Conservation (phyloP, 805 yeast species). For the Ogataea trehalophila region DNA sequence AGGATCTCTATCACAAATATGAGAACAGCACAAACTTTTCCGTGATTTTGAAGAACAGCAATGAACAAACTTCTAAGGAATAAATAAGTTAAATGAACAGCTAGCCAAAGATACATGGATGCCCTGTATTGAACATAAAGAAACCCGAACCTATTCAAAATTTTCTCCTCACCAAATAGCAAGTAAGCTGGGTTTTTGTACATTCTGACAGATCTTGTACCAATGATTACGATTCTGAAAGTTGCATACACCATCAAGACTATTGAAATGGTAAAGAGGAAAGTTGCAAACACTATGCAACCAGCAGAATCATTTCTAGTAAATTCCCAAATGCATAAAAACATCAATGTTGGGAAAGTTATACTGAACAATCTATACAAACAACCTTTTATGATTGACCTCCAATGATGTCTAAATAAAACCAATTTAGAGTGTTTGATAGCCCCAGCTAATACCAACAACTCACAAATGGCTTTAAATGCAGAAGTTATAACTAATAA, state of each 20-base stretch:
- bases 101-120: constrained; percentile 76
- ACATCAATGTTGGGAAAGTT: constrained; percentile 81
- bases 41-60: constrained; percentile 76
- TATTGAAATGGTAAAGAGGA: constrained; percentile 53
- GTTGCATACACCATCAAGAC: constrained; percentile 70
- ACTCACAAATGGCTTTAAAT: constrained; percentile 69
- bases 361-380: constrained; percentile 76
- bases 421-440: constrained; percentile 62
- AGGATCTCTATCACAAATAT: constrained; percentile 71
- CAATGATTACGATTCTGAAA: constrained; percentile 60
- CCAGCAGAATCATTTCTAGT: constrained; percentile 82
- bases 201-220: constrained; percentile 61
- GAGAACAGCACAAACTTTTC: constrained; percentile 76
- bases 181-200: constrained; percentile 91
- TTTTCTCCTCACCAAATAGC: constrained; percentile 75
- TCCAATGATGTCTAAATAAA: constrained; percentile 81
- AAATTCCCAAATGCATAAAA: constrained; percentile 86
- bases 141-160: constrained; percentile 86
- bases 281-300: constrained; percentile 70
- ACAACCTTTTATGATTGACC: constrained; percentile 80
- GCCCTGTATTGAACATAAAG: constrained; percentile 89
- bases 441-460: constrained; percentile 49
- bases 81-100: constrained; percentile 58
- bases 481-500: constrained; percentile 49
- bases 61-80: constrained; percentile 76